A percentile compares a stretch with the other conserved stretches of the same genome.
These are phyloP conservation scores for Saccharomyces hybrid DNA, from an alignment of 1,139 yeast genomes.

Conservation along the genomic window DNA sequence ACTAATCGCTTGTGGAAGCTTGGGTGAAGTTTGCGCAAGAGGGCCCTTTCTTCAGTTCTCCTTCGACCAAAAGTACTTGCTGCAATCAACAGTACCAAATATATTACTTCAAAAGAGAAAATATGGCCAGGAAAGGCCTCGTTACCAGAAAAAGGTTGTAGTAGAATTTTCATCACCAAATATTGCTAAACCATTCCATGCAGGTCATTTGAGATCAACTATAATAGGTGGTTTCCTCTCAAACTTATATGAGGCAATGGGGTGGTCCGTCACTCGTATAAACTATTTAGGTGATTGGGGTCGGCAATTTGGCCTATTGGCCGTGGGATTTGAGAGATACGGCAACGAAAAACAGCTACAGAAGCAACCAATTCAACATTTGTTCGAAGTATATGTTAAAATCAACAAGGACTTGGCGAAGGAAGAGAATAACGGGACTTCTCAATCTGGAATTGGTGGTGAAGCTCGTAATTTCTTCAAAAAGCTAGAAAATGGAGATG, in stretches of 20 bases:
- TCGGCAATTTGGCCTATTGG: conserved; percentile 92
- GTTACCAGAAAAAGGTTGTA: conserved; percentile 61
- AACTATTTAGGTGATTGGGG: conserved; percentile 99
- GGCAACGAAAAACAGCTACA: conserved; percentile 71
- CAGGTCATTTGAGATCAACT: conserved; percentile 94
- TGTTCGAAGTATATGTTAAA: conserved; percentile 88
- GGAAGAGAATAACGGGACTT: conserved; percentile 36
- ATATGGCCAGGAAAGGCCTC: conserved; percentile 73
- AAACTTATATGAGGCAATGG: conserved; percentile 80
- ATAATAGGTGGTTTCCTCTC: conserved; percentile 94
- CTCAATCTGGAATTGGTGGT: conserved; percentile 47
- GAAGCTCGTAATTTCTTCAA: conserved; percentile 83
- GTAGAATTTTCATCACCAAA: conserved; percentile 96
- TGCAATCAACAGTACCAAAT: conserved; percentile 63
- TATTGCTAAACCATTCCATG: conserved; percentile 96
- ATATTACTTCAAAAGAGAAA: conserved; percentile 49
- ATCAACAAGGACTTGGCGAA: conserved; percentile 70
- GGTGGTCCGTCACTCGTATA: conserved; percentile 84
- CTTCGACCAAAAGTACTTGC: conserved; percentile 59
- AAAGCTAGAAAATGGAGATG: conserved; percentile 91
- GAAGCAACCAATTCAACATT: conserved; percentile 84
- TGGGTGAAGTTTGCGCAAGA: conserved; percentile 66
- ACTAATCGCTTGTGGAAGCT: conserved; percentile 58
- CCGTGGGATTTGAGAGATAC: conserved; percentile 81
- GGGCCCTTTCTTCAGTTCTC: conserved; percentile 91